Base-by-base conservation (phyloP, 2,329 filamentous ascomycete genomes). In the Parafenestella ontariensis region DNA sequence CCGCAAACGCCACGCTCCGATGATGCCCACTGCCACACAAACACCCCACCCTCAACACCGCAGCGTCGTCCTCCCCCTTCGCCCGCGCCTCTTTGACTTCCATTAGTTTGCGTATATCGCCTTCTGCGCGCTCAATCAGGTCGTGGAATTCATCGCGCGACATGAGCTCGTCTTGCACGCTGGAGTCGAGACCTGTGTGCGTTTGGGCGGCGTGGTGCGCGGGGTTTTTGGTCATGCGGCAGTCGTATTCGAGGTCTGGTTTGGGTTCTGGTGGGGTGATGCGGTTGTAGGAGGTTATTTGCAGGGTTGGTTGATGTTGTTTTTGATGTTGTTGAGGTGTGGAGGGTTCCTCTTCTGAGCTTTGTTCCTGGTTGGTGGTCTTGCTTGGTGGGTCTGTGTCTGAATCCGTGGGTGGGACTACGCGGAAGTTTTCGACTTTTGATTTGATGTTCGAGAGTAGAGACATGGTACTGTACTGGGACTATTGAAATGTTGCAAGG, bases 211-310 rank as follows among this genome's bases (percentile, higher is more conserved):
- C 26, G 29, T 46, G 23, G 1, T 10, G 4, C 1, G 46, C 41
- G 1, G 54, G 54, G n/a, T 54, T 57, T 3, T 46, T 18, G 3
- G 54, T 57, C 5, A 54, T 26, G 4, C 54, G 50, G 31, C 54
- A 57, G 31, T 57, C 54, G 42, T 57, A 57, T 40, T 57, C 46
- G 1, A 57, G 21, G 4, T 57, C 54, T 5, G 54, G 54, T 3
- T 21, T 47, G 0, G 54, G 54, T 2, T 13, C 36, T 13, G 43
- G 46, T n/a, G 54, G 46, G 1, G 41, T 46, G 41, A 50, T 43
- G n/a, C 54, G 54, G 37, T 57, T 26, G 11, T 57, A 54, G 15
- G 54, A 57, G 4, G 41, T 54, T 28, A 57, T 54, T 5, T 54
- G 50, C 3, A 57, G 51, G 1, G 49, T 29, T 24, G 54, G 50